Conservation (phyloP, 306 rosid species). For the Vicia faba region DNA sequence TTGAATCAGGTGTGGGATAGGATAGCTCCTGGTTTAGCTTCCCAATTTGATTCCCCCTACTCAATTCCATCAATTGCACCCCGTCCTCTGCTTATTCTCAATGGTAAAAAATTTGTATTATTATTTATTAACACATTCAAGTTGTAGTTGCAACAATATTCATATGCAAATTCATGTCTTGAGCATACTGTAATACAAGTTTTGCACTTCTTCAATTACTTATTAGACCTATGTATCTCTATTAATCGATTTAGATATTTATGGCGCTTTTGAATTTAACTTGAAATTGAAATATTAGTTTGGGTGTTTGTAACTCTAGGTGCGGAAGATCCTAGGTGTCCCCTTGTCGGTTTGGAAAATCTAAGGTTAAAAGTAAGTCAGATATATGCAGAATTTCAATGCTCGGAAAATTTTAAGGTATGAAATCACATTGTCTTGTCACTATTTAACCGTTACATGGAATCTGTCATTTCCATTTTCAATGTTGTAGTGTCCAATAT, state of each 20-base stretch:
- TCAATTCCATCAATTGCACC: slow-evolving; percentile 73
- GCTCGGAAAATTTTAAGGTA: slow-evolving; percentile 68
- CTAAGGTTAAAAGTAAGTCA: slow-evolving; percentile 43
- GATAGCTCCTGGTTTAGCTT: slow-evolving; percentile 88
- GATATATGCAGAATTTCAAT: slow-evolving; percentile 49
- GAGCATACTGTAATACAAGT: background rate
- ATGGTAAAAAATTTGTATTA: slow-evolving; percentile 50
- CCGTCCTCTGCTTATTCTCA: slow-evolving; percentile 78
- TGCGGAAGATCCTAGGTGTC: slow-evolving; percentile 84
- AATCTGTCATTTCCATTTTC: slow-evolving; percentile 25
- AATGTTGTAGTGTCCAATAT: background rate
- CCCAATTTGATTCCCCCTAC: slow-evolving; percentile 72
- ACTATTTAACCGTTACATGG: slow-evolving; percentile 5
- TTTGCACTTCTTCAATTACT: slow-evolving; percentile 22
- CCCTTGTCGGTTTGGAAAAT: slow-evolving; percentile 58
- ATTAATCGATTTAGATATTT: slow-evolving; percentile 23
- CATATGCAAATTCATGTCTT: slow-evolving; percentile 13
- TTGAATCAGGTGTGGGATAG: slow-evolving; percentile 83
- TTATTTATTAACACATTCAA: slow-evolving; percentile 15
- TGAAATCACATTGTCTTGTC: slow-evolving; percentile 20
- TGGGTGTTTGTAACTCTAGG: slow-evolving; percentile 54
- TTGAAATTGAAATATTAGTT: slow-evolving; percentile 19
- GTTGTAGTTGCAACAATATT: slow-evolving; percentile 13
- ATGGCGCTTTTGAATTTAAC: slow-evolving; percentile 20
- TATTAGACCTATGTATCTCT: slow-evolving; percentile 5